These are phyloP conservation scores for Neotropicomus parvogracilis DNA, from an alignment of 1,284 basidiomycete species.

Conservation along the genomic window DNA sequence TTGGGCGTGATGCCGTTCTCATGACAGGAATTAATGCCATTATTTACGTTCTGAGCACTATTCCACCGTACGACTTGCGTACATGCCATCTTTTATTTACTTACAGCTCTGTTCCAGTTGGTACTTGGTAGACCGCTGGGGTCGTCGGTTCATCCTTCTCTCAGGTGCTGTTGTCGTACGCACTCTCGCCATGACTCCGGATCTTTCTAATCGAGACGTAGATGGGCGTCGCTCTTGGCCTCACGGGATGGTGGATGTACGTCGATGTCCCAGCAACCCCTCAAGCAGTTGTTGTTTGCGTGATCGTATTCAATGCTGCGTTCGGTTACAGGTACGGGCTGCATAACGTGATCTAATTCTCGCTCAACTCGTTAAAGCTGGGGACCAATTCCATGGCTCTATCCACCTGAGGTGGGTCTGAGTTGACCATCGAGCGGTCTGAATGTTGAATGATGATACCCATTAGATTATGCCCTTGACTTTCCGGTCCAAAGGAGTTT, in stretches of 20 bases:
- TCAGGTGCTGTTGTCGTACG: slow-evolving; percentile 83
- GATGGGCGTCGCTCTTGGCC: slow-evolving; percentile 77
- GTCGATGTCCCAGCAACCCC: slow-evolving; percentile 85
- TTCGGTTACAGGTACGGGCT: slow-evolving; percentile 75
- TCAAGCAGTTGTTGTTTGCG: slow-evolving; percentile 85
- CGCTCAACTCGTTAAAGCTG: slow-evolving; percentile 37
- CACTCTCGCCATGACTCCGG: slow-evolving; percentile 14
- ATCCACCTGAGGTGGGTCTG: slow-evolving; percentile 70
- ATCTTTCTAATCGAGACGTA: slow-evolving; percentile 28
- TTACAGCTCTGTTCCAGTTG: slow-evolving; percentile 52
- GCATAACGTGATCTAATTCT: background rate
- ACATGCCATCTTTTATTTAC: background rate
- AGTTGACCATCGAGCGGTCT: slow-evolving; percentile 1
- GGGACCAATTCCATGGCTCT: slow-evolving; percentile 86
- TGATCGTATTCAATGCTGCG: slow-evolving; percentile 91
- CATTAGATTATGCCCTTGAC: slow-evolving; percentile 85
- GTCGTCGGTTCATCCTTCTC: slow-evolving; percentile 87
- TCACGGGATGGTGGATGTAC: slow-evolving; percentile 91
- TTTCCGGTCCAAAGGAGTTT: slow-evolving; percentile 92
- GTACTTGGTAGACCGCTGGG: slow-evolving; percentile 93
- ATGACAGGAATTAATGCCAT: slow-evolving; percentile 96
- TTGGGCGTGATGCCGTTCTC: slow-evolving; percentile 92
- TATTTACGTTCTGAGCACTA: slow-evolving; percentile 81
- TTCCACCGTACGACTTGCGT: slow-evolving; percentile 63
- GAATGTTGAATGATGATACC: slow-evolving; percentile 7